Evolutionary conservation across 164 flowering plant genomes (phyloP), one percentile per base, ranked within the genome.

Genomic region (Tinospora cordifolia): DNA sequence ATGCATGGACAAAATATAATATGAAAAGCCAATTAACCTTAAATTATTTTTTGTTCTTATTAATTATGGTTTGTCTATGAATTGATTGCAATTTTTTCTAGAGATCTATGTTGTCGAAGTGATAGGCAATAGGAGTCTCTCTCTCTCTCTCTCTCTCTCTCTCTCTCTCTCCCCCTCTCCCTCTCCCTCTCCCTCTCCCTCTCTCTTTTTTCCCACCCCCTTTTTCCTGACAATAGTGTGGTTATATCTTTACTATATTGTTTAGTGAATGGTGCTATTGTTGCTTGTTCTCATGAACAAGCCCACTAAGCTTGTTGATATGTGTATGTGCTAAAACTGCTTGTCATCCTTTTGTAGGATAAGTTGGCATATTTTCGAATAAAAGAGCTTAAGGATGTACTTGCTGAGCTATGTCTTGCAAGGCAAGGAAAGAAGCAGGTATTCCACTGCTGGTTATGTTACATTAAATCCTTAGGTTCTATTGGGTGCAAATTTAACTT

Each of bases 391-490:
- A 79, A 79, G 72, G 82, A 79, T 66, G 82, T 79, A 26, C 79
- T 79, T 59, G 72, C 74, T 34, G 68, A 79, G 71, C 64, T 91
- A 40, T 87, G 90, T 63, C 86, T 89, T 74, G 83, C 89, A 68
- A 89, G 86, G 82, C 97, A 91, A 79, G 97, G 97, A 66, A 91
- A 88, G 82, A 91, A 91, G 74, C 95, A 89, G 95, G 97, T 91
- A 72, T 65, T 34, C 14, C 3, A 22, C 14, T 8, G 25, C 26
- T 21, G 13, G 40, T 30, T 39, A 12, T 38, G 62, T 14, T 30
- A 30, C 36, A 30, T 30, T 30, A 30, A 1, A 30, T 30, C 36
- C 36, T 30, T 30, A 30, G 36, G 36, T 2, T 30, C 36, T 30
- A 4, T 30, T 30, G 2, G 36, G 36, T 30, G 36, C 36, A 30